Evolutionary conservation across 495 filamentous ascomycete genomes (phyloP).

Genomic region (Schizothecium vesticola): DNA sequence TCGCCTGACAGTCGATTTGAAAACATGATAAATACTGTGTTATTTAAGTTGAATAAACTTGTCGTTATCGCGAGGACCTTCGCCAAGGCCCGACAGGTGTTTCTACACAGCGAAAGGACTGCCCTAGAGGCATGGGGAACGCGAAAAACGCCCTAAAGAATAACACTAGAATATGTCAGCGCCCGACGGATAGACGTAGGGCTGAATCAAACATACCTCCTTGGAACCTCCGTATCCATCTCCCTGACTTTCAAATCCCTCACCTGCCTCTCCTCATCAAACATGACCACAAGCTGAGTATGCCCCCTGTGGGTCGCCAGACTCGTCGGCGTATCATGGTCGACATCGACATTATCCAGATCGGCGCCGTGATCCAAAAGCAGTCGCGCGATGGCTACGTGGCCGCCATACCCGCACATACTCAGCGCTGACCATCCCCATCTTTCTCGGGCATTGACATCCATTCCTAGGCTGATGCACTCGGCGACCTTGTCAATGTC

Average conservation of each 20-base stretch:
- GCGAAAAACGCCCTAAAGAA: neutral
- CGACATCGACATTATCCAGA: constrained; percentile 26
- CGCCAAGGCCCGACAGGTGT: no score
- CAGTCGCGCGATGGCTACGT: constrained; percentile 19
- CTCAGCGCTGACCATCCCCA: constrained; percentile 27
- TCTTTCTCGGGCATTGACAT: constrained; percentile 25
- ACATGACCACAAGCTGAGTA: constrained; percentile 22
- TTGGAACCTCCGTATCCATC: constrained; percentile 16
- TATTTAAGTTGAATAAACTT: no score
- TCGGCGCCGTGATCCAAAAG: constrained; percentile 29
- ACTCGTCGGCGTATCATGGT: constrained; percentile 24
- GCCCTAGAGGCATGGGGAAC: no score
- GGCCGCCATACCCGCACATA: constrained; percentile 26
- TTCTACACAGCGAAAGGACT: no score
- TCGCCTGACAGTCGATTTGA: no score
- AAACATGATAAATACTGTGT: no score
- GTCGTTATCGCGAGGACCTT: no score
- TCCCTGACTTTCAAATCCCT: constrained; percentile 23
- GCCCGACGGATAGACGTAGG: neutral
- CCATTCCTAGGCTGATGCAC: constrained; percentile 20
- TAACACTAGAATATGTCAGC: neutral
- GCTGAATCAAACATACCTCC: neutral
- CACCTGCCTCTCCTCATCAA: constrained; percentile 21
- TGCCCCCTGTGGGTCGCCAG: constrained; percentile 25
- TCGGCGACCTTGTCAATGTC: constrained; percentile 18